Percentiles rank a stretch among this genome's conserved stretches.
phyloP scores from a whole-genome alignment of 1,139 yeast genomes.

The Saccharomyces hybrid region DNA sequence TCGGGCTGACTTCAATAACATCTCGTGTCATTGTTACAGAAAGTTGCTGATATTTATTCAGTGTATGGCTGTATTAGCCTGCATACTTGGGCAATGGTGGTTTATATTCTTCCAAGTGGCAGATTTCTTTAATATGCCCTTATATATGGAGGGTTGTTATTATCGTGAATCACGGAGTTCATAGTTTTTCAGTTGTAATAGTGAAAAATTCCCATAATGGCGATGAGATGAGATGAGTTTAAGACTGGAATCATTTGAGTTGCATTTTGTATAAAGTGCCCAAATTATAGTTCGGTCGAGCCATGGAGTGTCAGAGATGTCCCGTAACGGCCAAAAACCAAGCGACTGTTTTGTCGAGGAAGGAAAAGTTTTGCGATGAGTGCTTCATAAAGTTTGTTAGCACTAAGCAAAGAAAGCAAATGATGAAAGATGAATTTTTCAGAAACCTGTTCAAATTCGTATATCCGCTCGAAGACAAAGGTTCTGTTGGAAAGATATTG shows the following conservation, averaged over 20 bases:
- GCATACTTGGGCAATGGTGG: no score
- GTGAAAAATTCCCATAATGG: not conserved
- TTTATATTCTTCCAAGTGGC: no score
- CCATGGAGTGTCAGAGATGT: constrained; percentile 40
- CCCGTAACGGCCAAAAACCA: constrained; percentile 12
- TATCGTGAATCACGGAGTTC: not conserved
- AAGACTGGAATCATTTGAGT: no score
- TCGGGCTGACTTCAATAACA: no score
- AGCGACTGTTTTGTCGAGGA: constrained; percentile 51
- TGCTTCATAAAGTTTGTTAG: constrained; percentile 69
- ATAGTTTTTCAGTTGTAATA: not conserved
- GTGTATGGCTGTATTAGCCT: no score
- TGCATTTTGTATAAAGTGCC: no score
- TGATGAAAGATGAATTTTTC: constrained; percentile 65
- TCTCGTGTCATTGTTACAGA: not conserved
- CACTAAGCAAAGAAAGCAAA: constrained; percentile 71
- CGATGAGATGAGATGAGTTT: not conserved
- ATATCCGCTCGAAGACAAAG: constrained; percentile 27
- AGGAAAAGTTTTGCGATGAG: constrained; percentile 57
- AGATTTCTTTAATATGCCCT: no score
- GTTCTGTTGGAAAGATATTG: constrained; percentile 37
- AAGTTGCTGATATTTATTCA: no score
- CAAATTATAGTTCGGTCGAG: not conserved
- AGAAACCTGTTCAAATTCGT: constrained; percentile 49
- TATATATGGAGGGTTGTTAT: not conserved